Evolutionary conservation across 2,329 filamentous ascomycete genomes (phyloP).

Genomic region (Calonectria hawksworthii): DNA sequence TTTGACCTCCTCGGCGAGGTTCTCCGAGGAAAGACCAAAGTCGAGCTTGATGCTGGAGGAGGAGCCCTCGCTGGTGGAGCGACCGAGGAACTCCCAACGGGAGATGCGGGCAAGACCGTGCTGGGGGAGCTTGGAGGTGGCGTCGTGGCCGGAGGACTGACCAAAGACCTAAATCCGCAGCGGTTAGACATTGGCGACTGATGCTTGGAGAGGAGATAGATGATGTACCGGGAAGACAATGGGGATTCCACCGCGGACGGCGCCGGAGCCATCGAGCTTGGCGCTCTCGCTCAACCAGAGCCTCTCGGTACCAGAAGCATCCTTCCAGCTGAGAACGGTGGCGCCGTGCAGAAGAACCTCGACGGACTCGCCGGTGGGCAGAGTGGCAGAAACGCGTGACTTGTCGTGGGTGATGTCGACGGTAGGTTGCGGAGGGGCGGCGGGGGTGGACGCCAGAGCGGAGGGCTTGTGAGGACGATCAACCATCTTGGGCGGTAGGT

Average conservation of each 20-base stretch:
- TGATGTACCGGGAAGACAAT: conserved; percentile 88
- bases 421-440: conserved; percentile 80
- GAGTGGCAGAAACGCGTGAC: conserved; percentile 80
- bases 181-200: conserved; percentile 16
- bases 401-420: conserved; percentile 81
- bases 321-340: conserved; percentile 95
- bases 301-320: conserved; percentile 82
- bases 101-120: conserved; percentile 95
- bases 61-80: conserved; percentile 70
- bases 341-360: conserved; percentile 92
- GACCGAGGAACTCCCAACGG: conserved; percentile 94
- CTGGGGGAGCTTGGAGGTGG: conserved; percentile 86
- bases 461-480: conserved; percentile 88
- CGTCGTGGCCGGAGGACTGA: conserved; percentile 79
- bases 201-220: not conserved
- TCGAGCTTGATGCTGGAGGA: conserved; percentile 89
- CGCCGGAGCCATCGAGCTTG: conserved; percentile 86
- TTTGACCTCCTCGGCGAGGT: conserved; percentile 76
- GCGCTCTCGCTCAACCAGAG: conserved; percentile 88
- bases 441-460: conserved; percentile 80
- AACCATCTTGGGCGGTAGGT: conserved; percentile 68
- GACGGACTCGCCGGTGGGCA: conserved; percentile 89
- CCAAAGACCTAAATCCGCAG: conserved; percentile 79
- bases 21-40: conserved; percentile 86
- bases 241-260: conserved; percentile 92